Percentiles rank a stretch among this genome's conserved stretches.
phyloP scores from a whole-genome alignment of 441 rosid genomes.

The Adansonia rubrostipa region DNA sequence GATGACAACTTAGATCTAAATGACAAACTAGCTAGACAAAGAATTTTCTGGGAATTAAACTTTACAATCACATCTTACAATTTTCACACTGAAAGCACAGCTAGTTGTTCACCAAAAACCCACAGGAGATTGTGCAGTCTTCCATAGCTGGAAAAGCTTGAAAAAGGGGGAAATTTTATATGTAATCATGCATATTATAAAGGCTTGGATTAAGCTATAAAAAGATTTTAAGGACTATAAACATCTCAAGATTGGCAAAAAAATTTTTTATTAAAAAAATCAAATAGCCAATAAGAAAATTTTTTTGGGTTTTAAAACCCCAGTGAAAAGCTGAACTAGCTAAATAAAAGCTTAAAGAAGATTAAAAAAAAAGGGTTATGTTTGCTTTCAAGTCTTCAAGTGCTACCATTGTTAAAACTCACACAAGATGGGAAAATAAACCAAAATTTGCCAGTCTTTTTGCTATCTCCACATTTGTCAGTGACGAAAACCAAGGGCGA shows the following conservation, averaged over 20 bases:
- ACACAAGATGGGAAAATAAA: neutral
- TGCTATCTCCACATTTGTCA: slow-evolving; percentile 4
- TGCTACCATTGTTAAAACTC: neutral
- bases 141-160: neutral
- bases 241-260: neutral
- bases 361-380: neutral
- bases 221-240: neutral
- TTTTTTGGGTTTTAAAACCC: neutral
- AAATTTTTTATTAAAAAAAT: neutral
- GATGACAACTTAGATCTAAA: neutral
- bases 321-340: neutral
- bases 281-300: neutral
- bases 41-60: neutral
- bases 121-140: neutral
- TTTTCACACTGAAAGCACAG: neutral
- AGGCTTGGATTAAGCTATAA: neutral
- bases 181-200: neutral
- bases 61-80: neutral
- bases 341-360: neutral
- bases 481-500: neutral
- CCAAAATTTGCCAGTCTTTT: slow-evolving; percentile 1
- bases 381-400: neutral
- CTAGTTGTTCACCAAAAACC: neutral
- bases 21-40: neutral
- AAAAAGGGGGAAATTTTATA: neutral